phyloP scores from a whole-genome alignment of 345 rosid species.

The Eucalyptus polybractea region DNA sequence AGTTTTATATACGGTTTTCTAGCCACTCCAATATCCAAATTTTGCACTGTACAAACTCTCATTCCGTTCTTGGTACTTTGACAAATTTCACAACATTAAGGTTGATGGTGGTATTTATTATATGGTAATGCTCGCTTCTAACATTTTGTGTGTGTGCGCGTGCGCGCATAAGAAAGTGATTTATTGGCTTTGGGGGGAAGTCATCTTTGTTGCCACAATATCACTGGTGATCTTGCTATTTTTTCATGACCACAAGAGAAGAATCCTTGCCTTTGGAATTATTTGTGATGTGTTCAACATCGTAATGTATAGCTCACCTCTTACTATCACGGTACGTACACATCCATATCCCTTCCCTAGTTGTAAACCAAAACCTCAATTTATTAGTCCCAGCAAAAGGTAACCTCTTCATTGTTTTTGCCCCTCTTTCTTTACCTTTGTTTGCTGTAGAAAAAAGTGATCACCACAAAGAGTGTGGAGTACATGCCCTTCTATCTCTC shows the following conservation, averaged over 20 bases:
- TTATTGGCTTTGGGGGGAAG: background rate
- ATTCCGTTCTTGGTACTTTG: background rate
- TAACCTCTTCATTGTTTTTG: background rate
- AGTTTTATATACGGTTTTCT: background rate
- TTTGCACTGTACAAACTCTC: background rate
- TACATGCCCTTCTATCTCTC: slow-evolving; percentile 37
- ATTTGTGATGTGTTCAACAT: slow-evolving; percentile 17
- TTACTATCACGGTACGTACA: slow-evolving; percentile 14
- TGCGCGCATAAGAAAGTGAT: slow-evolving; percentile 6
- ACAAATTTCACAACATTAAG: background rate
- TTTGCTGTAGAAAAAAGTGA: slow-evolving; percentile 20
- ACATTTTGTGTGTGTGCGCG: no score
- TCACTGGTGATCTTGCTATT: background rate
- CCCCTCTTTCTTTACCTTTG: background rate
- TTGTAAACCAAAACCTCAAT: background rate
- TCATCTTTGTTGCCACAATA: background rate
- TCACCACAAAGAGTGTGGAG: slow-evolving; percentile 33
- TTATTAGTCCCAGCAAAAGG: background rate
- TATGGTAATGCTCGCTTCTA: no score
- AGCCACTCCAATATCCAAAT: background rate
- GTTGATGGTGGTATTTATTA: background rate
- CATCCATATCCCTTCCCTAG: background rate
- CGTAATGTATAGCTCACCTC: slow-evolving; percentile 27
- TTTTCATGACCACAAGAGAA: background rate
- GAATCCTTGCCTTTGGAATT: slow-evolving; percentile 8